Evolutionary conservation across 306 rosid species (phyloP).

Genomic region (Cucumis sativus): DNA sequence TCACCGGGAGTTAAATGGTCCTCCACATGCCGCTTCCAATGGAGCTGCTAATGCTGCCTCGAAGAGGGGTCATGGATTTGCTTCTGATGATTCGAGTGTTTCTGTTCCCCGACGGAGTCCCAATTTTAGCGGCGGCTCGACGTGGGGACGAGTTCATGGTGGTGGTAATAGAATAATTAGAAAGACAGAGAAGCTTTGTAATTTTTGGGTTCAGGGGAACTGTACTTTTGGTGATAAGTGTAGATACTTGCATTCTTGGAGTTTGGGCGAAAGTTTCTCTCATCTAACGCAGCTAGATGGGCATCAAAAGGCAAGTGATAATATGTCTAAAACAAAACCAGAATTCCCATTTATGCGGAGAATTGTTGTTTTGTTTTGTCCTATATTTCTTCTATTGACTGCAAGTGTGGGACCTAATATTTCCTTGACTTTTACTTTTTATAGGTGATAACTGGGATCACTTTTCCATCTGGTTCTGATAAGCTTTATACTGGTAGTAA

Average conservation of each 20-base stretch:
- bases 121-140: conserved; percentile 26
- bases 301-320: conserved; percentile 51
- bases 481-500: conserved; percentile 89
- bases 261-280: conserved; percentile 67
- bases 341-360: background rate
- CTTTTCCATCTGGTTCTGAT: conserved; percentile 83
- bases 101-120: conserved; percentile 46
- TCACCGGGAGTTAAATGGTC: conserved; percentile 48
- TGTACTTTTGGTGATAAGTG: conserved; percentile 72
- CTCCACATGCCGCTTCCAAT: conserved; percentile 14
- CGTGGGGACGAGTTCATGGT: conserved; percentile 49
- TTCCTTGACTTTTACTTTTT: background rate
- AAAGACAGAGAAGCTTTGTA: conserved; percentile 61
- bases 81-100: conserved; percentile 29
- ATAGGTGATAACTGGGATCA: conserved; percentile 77
- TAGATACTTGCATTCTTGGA: conserved; percentile 77
- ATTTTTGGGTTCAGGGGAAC: conserved; percentile 65
- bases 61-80: conserved; percentile 43
- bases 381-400: background rate
- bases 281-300: conserved; percentile 79
- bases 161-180: conserved; percentile 33
- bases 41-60: conserved; percentile 36
- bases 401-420: background rate
- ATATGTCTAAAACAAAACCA: background rate
- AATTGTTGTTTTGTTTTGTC: background rate